Evolutionary conservation across 2,329 filamentous ascomycete genomes (phyloP).

Genomic region (Eurotiales sp.): DNA sequence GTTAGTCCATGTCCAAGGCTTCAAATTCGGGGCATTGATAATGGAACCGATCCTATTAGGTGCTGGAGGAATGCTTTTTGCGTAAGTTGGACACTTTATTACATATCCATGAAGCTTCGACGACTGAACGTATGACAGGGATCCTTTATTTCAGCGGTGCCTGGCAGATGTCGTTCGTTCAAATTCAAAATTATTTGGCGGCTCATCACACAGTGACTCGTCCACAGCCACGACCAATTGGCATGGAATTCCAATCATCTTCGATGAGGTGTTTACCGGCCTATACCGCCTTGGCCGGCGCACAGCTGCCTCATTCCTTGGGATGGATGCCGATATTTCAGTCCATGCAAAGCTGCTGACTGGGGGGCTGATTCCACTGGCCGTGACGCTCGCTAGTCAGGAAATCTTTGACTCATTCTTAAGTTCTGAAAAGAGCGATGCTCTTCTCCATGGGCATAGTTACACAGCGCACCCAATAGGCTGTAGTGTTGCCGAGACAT

Average conservation of each 20-base stretch:
- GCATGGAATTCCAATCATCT: slow-evolving; percentile 73
- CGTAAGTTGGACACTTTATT: slow-evolving; percentile 48
- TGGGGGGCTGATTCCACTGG: slow-evolving; percentile 73
- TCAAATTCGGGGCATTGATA: slow-evolving; percentile 71
- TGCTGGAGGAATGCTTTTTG: slow-evolving; percentile 79
- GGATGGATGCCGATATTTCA: slow-evolving; percentile 66
- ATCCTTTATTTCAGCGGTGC: slow-evolving; percentile 74
- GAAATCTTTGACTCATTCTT: slow-evolving; percentile 69
- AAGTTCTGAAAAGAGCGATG: slow-evolving; percentile 70
- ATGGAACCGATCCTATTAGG: slow-evolving; percentile 78
- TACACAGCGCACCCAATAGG: slow-evolving; percentile 83
- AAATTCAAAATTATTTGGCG: slow-evolving; percentile 54
- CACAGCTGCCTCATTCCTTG: slow-evolving; percentile 66
- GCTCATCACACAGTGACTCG: slow-evolving; percentile 16
- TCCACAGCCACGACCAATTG: slow-evolving; percentile 42
- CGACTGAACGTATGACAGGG: slow-evolving; percentile 44
- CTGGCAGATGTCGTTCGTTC: slow-evolving; percentile 65
- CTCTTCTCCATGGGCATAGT: slow-evolving; percentile 77
- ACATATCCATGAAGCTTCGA: neutral
- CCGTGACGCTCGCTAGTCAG: slow-evolving; percentile 70
- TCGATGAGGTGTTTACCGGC: slow-evolving; percentile 85
- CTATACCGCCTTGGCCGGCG: slow-evolving; percentile 75
- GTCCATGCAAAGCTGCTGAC: slow-evolving; percentile 83
- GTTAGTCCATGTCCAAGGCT: slow-evolving; percentile 53
- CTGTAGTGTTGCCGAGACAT: slow-evolving; percentile 71